Evolutionary conservation across 75 land plant genomes (phyloP).

Genomic region (Picea sitchensis): DNA sequence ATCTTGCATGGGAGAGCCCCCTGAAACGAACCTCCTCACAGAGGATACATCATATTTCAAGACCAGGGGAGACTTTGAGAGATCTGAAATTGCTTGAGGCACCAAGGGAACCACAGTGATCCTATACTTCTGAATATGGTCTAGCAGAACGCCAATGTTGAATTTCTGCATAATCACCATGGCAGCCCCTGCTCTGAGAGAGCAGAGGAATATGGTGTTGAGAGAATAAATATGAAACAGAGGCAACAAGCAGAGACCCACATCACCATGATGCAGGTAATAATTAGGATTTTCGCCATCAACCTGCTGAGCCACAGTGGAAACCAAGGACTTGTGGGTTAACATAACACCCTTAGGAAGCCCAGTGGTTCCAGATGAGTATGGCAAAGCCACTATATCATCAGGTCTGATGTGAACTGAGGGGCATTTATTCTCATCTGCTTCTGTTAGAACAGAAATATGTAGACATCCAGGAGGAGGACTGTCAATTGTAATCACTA

Average conservation of each 20-base stretch:
- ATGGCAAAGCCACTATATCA: constrained; percentile 77
- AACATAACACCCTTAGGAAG: constrained; percentile 60
- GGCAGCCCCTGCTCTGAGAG: constrained; percentile 52
- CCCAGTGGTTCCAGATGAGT: constrained; percentile 80
- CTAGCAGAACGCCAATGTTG: constrained; percentile 47
- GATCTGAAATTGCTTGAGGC: constrained; percentile 60
- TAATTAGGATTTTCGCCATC: constrained; percentile 36
- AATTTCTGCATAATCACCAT: constrained; percentile 65
- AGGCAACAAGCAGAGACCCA: constrained; percentile 26
- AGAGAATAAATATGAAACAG: constrained; percentile 56
- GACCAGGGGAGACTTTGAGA: constrained; percentile 47
- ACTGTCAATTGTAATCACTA: constrained; percentile 9
- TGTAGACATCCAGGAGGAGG: background rate
- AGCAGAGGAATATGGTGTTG: constrained; percentile 50
- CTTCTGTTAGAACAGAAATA: background rate
- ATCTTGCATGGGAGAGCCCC: constrained; percentile 76
- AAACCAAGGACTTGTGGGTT: constrained; percentile 31
- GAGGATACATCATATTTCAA: constrained; percentile 60
- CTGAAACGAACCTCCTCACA: constrained; percentile 56
- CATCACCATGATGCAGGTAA: constrained; percentile 25
- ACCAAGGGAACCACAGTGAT: constrained; percentile 68
- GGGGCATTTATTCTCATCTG: background rate
- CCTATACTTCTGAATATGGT: constrained; percentile 44
- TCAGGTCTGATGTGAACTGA: constrained; percentile 45
- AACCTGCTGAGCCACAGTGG: constrained; percentile 38